A percentile compares a stretch with the other conserved stretches of the same genome.
Evolutionary conservation across 176 grass and related monocot species (phyloP).

Genomic region (Carex parvula): DNA sequence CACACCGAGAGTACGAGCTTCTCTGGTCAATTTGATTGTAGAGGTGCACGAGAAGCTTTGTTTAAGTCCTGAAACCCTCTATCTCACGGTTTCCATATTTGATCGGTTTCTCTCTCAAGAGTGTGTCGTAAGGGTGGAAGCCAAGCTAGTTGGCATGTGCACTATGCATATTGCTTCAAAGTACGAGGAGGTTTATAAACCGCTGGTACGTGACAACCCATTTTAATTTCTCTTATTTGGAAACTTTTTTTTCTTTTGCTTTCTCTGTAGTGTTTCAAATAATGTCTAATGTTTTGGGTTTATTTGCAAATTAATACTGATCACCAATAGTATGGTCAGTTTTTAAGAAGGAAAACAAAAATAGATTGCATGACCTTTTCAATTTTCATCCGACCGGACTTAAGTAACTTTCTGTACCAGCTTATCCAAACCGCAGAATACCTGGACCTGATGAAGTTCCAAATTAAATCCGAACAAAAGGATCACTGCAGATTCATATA

Average conservation of each 20-base stretch:
- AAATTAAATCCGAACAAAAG: not conserved
- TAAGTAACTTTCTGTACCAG: not conserved
- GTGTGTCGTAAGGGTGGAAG: constrained; percentile 42
- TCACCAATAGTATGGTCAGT: not conserved
- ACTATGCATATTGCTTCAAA: constrained; percentile 78
- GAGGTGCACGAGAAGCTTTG: constrained; percentile 86
- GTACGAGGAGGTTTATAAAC: constrained; percentile 76
- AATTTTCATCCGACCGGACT: not conserved
- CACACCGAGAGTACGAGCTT: constrained; percentile 68
- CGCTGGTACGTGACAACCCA: constrained; percentile 41
- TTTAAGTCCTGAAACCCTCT: constrained; percentile 71
- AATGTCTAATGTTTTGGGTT: not conserved
- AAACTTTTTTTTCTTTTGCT: not conserved
- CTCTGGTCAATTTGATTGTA: constrained; percentile 66
- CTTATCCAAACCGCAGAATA: not conserved
- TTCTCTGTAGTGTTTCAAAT: not conserved
- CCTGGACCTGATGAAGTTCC: not conserved
- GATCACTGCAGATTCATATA: not conserved
- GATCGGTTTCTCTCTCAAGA: constrained; percentile 64
- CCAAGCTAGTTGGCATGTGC: constrained; percentile 70
- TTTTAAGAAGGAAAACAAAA: not conserved
- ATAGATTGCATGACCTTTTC: not conserved
- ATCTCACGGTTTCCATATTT: constrained; percentile 54
- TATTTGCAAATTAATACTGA: not conserved
- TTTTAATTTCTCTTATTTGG: not conserved